A percentile compares a stretch with the other conserved stretches of the same genome.
Evolutionary conservation across 192 early-diverging fungal genomes (phyloP).

Genomic region (Lobosporangium transversale): DNA sequence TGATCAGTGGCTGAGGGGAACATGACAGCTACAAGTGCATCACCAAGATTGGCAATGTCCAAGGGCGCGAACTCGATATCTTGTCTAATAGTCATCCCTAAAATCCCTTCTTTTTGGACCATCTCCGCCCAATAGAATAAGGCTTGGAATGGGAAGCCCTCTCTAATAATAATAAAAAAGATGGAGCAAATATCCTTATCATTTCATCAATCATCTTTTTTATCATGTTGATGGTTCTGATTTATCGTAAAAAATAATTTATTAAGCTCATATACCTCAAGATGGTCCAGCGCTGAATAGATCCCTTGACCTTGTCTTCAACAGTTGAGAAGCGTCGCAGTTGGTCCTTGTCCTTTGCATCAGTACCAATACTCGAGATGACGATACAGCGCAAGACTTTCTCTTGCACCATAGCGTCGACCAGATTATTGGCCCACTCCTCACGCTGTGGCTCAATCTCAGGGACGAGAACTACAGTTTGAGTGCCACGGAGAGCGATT

Average conservation of each 20-base stretch:
- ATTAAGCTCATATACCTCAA: constrained; percentile 9
- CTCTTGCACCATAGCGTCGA: constrained; percentile 29
- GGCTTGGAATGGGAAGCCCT: constrained; percentile 32
- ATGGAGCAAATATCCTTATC: neutral
- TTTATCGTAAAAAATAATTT: neutral
- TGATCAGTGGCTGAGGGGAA: constrained; percentile 2
- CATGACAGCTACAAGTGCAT: constrained; percentile 23
- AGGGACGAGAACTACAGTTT: constrained; percentile 32
- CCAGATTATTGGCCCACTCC: constrained; percentile 13
- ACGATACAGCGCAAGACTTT: constrained; percentile 28
- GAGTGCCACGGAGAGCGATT: constrained; percentile 24
- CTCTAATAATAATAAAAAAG: neutral
- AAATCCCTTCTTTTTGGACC: constrained; percentile 14
- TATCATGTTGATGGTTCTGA: neutral
- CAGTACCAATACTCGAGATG: constrained; percentile 42
- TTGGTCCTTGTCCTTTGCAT: constrained; percentile 23
- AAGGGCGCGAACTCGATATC: constrained; percentile 24
- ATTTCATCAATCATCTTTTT: neutral
- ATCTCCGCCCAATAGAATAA: constrained; percentile 39
- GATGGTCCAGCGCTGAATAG: constrained; percentile 33
- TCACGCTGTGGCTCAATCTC: constrained; percentile 26
- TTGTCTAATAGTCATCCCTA: constrained; percentile 30
- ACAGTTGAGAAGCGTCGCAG: constrained; percentile 11
- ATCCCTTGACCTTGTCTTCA: constrained; percentile 25
- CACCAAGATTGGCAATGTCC: constrained; percentile 30